phyloP scores from a whole-genome alignment of 371 early-diverging fungal genomes.

The Cladochytrium tenue region DNA sequence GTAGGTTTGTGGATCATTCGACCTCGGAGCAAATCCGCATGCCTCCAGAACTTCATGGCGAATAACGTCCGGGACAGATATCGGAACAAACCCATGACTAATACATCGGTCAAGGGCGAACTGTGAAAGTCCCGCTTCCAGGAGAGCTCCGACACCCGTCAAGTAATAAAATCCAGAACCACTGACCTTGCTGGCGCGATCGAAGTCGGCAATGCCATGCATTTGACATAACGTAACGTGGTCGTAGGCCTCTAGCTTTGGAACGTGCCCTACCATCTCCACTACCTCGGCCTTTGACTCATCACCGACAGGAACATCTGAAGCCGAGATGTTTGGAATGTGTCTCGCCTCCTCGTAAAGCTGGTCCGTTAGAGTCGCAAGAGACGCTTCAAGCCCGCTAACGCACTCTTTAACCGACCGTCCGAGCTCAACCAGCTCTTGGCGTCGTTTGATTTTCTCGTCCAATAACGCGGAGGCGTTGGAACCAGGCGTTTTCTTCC shows the following conservation, averaged over 20 bases:
- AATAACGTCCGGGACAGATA: slow-evolving; percentile 84
- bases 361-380: slow-evolving; percentile 3
- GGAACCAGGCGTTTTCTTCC: slow-evolving; percentile 4
- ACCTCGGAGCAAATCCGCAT: slow-evolving; percentile 87
- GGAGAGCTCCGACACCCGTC: slow-evolving; percentile 76
- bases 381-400: not conserved
- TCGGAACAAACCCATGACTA: slow-evolving; percentile 70
- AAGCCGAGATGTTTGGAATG: slow-evolving; percentile 75
- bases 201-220: slow-evolving; percentile 79
- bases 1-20: slow-evolving; percentile 78
- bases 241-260: slow-evolving; percentile 38
- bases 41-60: slow-evolving; percentile 77
- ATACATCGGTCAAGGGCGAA: slow-evolving; percentile 80
- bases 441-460: not conserved
- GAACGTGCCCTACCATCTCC: slow-evolving; percentile 15
- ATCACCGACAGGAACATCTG: slow-evolving; percentile 65
- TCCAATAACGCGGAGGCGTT: not conserved
- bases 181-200: slow-evolving; percentile 79
- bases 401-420: slow-evolving; percentile 2
- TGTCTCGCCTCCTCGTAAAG: slow-evolving; percentile 59
- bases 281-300: slow-evolving; percentile 62
- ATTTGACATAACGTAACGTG: slow-evolving; percentile 68
- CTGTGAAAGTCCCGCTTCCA: slow-evolving; percentile 84
- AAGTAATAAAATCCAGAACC: slow-evolving; percentile 88
- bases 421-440: not conserved